phyloP scores from a whole-genome alignment of 2,329 filamentous ascomycete genomes.

The Clonostachys solani region DNA sequence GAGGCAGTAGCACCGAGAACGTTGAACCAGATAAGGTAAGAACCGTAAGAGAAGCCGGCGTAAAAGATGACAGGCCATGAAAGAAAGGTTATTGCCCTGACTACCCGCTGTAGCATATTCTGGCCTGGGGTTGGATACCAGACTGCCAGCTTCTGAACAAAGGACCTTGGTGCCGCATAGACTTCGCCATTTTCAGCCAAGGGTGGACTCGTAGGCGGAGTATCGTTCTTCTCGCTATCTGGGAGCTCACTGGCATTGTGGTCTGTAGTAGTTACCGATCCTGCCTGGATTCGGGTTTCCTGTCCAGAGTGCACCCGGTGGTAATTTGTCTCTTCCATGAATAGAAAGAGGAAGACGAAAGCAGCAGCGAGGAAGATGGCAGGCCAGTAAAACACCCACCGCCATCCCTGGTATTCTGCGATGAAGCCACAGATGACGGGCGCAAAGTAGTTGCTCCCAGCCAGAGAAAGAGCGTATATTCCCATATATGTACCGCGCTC shows the following conservation, averaged over 20 bases:
- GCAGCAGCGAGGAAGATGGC: constrained; percentile 28
- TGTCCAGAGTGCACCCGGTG: constrained; percentile 16
- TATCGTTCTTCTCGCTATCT: no score
- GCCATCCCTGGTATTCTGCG: constrained; percentile 13
- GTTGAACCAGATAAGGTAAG: constrained; percentile 23
- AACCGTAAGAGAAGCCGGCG: constrained; percentile 34
- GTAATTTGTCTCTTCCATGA: constrained; percentile 58
- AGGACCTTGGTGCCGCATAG: no score
- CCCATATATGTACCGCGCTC: constrained; percentile 37
- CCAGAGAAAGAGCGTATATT: constrained; percentile 30
- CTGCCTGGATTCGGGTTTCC: neutral
- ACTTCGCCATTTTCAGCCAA: no score
- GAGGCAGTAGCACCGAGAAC: constrained; percentile 9
- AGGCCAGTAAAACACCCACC: constrained; percentile 29
- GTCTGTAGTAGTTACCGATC: no score
- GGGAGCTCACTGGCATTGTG: no score
- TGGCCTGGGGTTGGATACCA: no score
- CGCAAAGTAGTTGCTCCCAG: constrained; percentile 1
- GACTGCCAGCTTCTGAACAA: no score
- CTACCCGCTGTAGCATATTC: constrained; percentile 11
- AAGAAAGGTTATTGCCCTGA: constrained; percentile 34
- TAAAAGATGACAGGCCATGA: constrained; percentile 37
- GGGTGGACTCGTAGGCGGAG: no score
- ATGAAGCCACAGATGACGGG: constrained; percentile 1
- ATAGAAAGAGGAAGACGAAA: constrained; percentile 41